Evolutionary conservation across 2,329 filamentous ascomycete genomes (phyloP).

Genomic region (Claviceps cyperi): DNA sequence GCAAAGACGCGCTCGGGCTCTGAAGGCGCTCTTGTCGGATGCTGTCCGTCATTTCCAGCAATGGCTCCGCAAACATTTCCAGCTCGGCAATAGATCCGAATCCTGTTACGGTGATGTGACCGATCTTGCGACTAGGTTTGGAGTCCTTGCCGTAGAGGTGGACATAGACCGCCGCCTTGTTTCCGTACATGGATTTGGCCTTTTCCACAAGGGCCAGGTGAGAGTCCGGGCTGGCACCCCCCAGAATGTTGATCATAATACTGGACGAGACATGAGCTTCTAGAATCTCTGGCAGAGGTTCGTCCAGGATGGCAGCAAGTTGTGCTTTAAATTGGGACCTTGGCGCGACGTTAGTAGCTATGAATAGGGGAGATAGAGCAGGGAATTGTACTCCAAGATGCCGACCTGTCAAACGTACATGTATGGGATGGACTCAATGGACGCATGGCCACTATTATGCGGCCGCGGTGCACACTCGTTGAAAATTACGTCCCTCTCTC

Average conservation of each 20-base stretch:
- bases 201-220: constrained; percentile 38
- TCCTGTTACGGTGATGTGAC: constrained; percentile 74
- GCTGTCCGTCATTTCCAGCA: constrained; percentile 50
- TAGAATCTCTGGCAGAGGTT: constrained; percentile 41
- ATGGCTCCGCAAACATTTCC: constrained; percentile 43
- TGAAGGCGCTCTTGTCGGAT: constrained; percentile 42
- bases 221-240: constrained; percentile 49
- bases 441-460: constrained; percentile 92
- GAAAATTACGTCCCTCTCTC: constrained; percentile 37
- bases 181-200: constrained; percentile 27
- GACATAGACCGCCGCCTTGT: constrained; percentile 40
- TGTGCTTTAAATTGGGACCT: constrained; percentile 82
- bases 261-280: constrained; percentile 43
- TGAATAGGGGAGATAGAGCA: background rate
- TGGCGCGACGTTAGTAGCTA: background rate
- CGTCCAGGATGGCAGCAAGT: constrained; percentile 64
- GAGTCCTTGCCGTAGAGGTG: constrained; percentile 90
- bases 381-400: background rate
- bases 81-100: constrained; percentile 51
- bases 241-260: constrained; percentile 74
- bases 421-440: constrained; percentile 77
- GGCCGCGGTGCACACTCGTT: constrained; percentile 43
- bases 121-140: constrained; percentile 84
- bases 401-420: constrained; percentile 20
- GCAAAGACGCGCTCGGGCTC: constrained; percentile 16